phyloP scores from a whole-genome alignment of 2,329 filamentous ascomycete species.

The Bipolaris cookei region DNA sequence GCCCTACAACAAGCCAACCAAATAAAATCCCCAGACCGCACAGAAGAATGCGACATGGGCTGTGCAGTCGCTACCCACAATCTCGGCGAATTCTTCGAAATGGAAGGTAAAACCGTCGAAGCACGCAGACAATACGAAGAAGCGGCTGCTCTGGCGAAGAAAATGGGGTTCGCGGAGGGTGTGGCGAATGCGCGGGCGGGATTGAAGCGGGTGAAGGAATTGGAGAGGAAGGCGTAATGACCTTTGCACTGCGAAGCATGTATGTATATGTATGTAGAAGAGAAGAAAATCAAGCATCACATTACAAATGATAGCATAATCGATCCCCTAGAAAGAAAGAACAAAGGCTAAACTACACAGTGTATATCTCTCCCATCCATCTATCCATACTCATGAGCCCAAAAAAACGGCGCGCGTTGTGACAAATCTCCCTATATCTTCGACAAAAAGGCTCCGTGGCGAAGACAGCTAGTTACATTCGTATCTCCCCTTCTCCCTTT shows the following conservation, averaged over 20 bases:
- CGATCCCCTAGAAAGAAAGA: too few species aligned
- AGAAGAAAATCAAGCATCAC: too few species aligned
- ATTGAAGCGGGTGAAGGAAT: slow-evolving; percentile 45
- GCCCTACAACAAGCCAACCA: slow-evolving; percentile 71
- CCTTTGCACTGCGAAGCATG: background rate
- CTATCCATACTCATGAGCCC: too few species aligned
- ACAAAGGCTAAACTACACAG: too few species aligned
- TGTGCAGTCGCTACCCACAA: slow-evolving; percentile 88
- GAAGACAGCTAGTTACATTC: too few species aligned
- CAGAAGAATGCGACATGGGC: slow-evolving; percentile 80
- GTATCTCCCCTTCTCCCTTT: too few species aligned
- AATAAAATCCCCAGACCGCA: slow-evolving; percentile 70
- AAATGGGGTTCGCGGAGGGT: slow-evolving; percentile 57
- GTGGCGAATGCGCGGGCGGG: slow-evolving; percentile 51
- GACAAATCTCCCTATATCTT: too few species aligned
- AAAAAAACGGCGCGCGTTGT: too few species aligned
- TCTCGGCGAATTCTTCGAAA: slow-evolving; percentile 80
- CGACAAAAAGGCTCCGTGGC: too few species aligned
- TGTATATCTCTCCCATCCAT: too few species aligned
- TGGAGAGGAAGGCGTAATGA: slow-evolving; percentile 23
- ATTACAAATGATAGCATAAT: too few species aligned
- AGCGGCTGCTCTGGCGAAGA: slow-evolving; percentile 64
- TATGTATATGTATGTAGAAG: background rate
- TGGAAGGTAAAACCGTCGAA: slow-evolving; percentile 69
- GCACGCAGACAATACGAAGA: slow-evolving; percentile 74